phyloP scores from a whole-genome alignment of 805 yeast species.

The Candida nitratophila region DNA sequence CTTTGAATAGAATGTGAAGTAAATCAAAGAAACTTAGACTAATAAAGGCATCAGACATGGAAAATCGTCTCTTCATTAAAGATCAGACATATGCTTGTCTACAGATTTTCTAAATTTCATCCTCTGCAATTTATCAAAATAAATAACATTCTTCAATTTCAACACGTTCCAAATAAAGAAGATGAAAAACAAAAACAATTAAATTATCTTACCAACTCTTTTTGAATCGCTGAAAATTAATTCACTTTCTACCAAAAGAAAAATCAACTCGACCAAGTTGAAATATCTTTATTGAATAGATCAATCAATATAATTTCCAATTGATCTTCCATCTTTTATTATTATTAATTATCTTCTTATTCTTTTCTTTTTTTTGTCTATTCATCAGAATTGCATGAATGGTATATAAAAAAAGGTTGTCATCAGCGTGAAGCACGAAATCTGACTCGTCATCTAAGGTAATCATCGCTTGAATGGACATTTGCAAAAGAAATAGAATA shows the following conservation, averaged over 20 bases:
- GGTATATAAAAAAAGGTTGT: conserved; percentile 68
- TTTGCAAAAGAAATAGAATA: neutral
- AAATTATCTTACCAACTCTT: too few species aligned
- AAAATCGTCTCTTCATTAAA: conserved; percentile 51
- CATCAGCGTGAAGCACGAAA: conserved; percentile 91
- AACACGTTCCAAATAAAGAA: too few species aligned
- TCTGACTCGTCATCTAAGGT: conserved; percentile 98
- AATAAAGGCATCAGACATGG: conserved; percentile 45
- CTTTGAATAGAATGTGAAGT: too few species aligned
- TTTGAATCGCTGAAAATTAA: too few species aligned
- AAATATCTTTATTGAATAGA: too few species aligned
- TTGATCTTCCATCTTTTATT: too few species aligned
- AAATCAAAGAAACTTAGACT: too few species aligned
- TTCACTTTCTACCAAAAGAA: neutral
- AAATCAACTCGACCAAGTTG: neutral
- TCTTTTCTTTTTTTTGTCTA: too few species aligned
- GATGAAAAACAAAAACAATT: neutral
- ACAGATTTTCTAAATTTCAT: conserved; percentile 59
- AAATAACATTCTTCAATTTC: too few species aligned
- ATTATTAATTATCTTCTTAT: too few species aligned
- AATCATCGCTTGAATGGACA: conserved; percentile 37
- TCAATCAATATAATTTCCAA: too few species aligned
- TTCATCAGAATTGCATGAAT: conserved; percentile 85
- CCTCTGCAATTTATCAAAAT: conserved; percentile 30
- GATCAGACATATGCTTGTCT: conserved; percentile 99